Evolutionary conservation across 768 basidiomycete genomes (phyloP).

Genomic region (Favolaschia claudopus): DNA sequence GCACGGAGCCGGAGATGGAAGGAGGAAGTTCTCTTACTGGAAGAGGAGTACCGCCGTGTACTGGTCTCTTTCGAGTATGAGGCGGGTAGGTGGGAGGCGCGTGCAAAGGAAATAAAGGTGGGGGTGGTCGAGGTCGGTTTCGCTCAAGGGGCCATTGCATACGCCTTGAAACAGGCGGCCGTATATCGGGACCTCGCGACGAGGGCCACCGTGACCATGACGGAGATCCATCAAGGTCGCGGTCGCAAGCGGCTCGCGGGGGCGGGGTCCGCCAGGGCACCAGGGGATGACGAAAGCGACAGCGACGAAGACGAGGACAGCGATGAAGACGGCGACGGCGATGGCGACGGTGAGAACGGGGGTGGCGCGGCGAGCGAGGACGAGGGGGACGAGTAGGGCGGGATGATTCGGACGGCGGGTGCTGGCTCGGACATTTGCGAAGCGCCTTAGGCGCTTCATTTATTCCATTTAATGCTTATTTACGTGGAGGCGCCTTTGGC

Average conservation of each 20-base stretch:
- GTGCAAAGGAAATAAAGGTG: not conserved
- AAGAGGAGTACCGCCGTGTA: constrained; percentile 3
- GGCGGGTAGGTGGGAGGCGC: constrained; percentile 5
- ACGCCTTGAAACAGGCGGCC: not conserved
- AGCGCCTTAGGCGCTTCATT: no score
- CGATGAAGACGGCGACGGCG: not conserved
- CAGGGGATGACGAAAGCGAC: not conserved
- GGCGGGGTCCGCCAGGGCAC: not conserved
- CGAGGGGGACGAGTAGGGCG: no score
- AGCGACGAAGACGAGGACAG: not conserved
- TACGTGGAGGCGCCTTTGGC: no score
- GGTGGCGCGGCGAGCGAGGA: no score
- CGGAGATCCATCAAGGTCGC: not conserved
- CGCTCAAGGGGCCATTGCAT: constrained; percentile 3
- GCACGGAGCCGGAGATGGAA: constrained; percentile 1
- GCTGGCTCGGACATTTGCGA: no score
- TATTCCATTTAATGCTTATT: no score
- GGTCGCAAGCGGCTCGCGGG: not conserved
- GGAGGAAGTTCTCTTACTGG: constrained; percentile 13
- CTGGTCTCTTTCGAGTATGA: constrained; percentile 8
- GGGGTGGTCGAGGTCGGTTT: not conserved
- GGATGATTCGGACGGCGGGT: no score
- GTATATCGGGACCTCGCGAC: not conserved
- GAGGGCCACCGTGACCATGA: not conserved
- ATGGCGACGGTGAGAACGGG: no score